Evolutionary conservation across 371 early-diverging fungal genomes (phyloP).

Genomic region (Lichtheimia ornata): DNA sequence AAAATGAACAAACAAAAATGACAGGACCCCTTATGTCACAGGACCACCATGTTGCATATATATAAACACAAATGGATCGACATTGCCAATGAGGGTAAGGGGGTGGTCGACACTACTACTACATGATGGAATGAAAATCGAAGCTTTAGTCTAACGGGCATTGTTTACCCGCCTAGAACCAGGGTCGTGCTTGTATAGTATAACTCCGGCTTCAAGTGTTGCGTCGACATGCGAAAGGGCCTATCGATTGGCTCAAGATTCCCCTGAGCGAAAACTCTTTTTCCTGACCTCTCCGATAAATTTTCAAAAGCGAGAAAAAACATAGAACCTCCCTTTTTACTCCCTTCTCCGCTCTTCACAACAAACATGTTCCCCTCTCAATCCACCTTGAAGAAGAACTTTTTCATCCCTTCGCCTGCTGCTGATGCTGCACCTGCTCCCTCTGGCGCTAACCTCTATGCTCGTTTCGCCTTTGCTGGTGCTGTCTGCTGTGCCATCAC

Average conservation of each 20-base stretch:
- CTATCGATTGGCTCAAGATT: conserved; percentile 3
- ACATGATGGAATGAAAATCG: background rate
- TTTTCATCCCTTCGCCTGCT: conserved; percentile 46
- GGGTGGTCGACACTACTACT: too few relatives aligned
- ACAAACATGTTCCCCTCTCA: conserved; percentile 43
- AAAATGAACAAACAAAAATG: too few relatives aligned
- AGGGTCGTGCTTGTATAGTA: conserved; percentile 1
- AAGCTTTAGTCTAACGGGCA: background rate
- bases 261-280: conserved; percentile 9
- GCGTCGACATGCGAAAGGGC: background rate
- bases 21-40: too few relatives aligned
- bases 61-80: too few relatives aligned
- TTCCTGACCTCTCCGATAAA: background rate
- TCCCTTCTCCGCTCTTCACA: conserved; percentile 3
- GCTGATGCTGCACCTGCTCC: conserved; percentile 53
- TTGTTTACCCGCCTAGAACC: conserved; percentile 1
- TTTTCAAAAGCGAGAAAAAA: too few relatives aligned
- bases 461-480: conserved; percentile 77
- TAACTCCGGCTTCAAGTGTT: conserved; percentile 2
- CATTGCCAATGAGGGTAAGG: too few relatives aligned
- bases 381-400: conserved; percentile 47
- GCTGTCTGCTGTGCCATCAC: conserved; percentile 75
- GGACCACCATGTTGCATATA: too few relatives aligned
- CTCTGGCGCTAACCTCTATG: conserved; percentile 66
- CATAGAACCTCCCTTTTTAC: conserved; percentile 8